Percentiles rank a stretch among this genome's conserved stretches.
These are phyloP conservation scores for Basidioascus undulatus DNA, from an alignment of 768 basidiomycete genomes.

Conservation along the genomic window DNA sequence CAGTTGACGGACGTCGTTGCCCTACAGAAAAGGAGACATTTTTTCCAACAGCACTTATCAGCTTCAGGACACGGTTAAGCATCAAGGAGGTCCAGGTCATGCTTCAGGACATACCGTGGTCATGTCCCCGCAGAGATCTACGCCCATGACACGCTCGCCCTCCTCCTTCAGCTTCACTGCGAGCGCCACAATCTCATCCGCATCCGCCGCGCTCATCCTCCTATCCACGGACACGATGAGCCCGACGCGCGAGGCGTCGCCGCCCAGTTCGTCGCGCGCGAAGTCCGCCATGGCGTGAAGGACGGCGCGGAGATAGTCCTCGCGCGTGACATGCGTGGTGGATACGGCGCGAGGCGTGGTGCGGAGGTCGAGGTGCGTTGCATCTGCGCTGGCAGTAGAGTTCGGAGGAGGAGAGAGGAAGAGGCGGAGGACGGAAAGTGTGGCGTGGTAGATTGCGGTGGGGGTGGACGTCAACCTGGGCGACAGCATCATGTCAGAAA, in stretches of 20 bases:
- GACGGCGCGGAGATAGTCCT: slow-evolving; percentile 38
- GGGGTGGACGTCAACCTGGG: slow-evolving; percentile 46
- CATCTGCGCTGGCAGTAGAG: slow-evolving; percentile 9
- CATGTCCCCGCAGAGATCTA: slow-evolving; percentile 68
- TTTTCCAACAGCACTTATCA: no score
- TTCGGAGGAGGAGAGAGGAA: slow-evolving; percentile 26
- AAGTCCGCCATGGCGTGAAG: slow-evolving; percentile 41
- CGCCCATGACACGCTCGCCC: slow-evolving; percentile 42
- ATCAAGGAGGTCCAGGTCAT: no score
- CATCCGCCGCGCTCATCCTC: slow-evolving; percentile 29
- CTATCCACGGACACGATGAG: slow-evolving; percentile 57
- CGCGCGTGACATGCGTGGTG: slow-evolving; percentile 33
- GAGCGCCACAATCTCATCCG: slow-evolving; percentile 33
- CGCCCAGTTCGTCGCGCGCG: slow-evolving; percentile 21
- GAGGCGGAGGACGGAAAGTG: slow-evolving; percentile 36
- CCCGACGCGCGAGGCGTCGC: no score
- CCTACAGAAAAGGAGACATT: no score
- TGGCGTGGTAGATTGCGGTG: slow-evolving; percentile 27
- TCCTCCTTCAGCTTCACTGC: slow-evolving; percentile 30
- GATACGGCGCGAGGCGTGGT: slow-evolving; percentile 44
- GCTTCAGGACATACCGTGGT: no score
- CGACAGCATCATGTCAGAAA: no score
- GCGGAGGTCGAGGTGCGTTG: slow-evolving; percentile 47
- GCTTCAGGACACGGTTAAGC: no score
- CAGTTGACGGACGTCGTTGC: no score